phyloP scores from a whole-genome alignment of 2,329 filamentous ascomycete genomes.

The Pyrenochaeta sp. region DNA sequence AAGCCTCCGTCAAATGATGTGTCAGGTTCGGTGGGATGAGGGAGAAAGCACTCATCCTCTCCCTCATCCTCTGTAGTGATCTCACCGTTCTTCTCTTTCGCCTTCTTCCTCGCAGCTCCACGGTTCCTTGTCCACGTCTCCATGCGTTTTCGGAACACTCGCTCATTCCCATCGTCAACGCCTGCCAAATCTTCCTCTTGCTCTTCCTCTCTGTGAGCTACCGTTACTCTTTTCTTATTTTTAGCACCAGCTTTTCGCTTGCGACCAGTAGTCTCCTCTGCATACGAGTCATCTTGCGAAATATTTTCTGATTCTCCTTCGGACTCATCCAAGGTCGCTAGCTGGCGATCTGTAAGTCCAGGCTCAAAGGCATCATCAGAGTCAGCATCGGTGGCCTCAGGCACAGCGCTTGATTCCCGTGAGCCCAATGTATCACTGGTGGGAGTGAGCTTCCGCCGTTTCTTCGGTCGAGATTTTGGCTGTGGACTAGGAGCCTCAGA shows the following conservation, averaged over 20 bases:
- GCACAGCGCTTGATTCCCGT: constrained; percentile 25
- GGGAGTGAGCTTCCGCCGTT: constrained; percentile 44
- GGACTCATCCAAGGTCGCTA: constrained; percentile 50
- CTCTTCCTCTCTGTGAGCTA: constrained; percentile 28
- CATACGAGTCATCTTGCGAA: constrained; percentile 50
- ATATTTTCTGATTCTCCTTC: constrained; percentile 46
- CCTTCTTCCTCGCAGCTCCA: constrained; percentile 65
- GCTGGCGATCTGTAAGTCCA: constrained; percentile 49
- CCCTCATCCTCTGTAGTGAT: constrained; percentile 41
- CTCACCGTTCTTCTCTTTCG: constrained; percentile 46
- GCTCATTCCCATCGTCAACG: constrained; percentile 89
- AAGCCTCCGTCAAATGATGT: constrained; percentile 77
- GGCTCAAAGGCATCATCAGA: constrained; percentile 55
- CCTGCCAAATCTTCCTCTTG: constrained; percentile 65
- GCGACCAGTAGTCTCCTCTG: constrained; percentile 48
- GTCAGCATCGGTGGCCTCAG: constrained; percentile 38
- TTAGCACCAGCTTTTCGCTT: constrained; percentile 50
- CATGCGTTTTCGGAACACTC: constrained; percentile 78
- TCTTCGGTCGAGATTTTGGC: constrained; percentile 46
- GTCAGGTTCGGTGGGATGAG: constrained; percentile 84
- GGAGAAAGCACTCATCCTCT: constrained; percentile 79
- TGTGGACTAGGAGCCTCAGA: constrained; percentile 44
- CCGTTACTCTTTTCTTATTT: constrained; percentile 31
- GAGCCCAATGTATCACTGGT: constrained; percentile 16
- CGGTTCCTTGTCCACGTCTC: constrained; percentile 76